These are phyloP conservation scores for Diplogelasinospora grovesii DNA, from an alignment of 495 filamentous ascomycete species.

Conservation along the genomic window DNA sequence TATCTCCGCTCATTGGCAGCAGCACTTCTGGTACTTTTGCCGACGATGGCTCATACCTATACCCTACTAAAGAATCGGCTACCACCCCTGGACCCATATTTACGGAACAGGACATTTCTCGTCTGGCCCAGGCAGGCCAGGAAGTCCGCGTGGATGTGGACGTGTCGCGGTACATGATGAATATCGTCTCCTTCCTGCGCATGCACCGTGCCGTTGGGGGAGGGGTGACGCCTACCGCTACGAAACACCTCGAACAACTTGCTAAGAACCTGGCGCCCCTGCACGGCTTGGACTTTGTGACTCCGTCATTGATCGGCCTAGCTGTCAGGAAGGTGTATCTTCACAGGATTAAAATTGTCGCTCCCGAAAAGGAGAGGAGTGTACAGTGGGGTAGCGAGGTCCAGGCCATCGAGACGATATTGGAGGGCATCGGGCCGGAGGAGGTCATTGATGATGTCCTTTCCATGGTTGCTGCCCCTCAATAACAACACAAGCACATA, in stretches of 20 bases:
- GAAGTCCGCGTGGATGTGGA: conserved; percentile 43
- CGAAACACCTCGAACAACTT: conserved; percentile 64
- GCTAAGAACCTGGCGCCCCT: conserved; percentile 69
- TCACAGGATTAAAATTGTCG: conserved; percentile 68
- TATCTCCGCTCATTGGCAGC: background rate
- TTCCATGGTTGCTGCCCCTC: conserved; percentile 58
- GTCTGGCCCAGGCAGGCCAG: conserved; percentile 26
- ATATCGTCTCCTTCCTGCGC: conserved; percentile 78
- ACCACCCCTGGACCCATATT: conserved; percentile 10
- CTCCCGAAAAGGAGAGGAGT: conserved; percentile 70
- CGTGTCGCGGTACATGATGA: conserved; percentile 72
- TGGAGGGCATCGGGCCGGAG: conserved; percentile 65
- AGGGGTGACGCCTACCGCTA: conserved; percentile 69
- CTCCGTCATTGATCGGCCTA: conserved; percentile 75
- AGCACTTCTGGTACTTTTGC: too few species aligned
- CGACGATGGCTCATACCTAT: too few species aligned
- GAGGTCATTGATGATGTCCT: conserved; percentile 82
- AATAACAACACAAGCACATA: too few species aligned
- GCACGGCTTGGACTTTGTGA: conserved; percentile 73
- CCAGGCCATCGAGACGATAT: conserved; percentile 53
- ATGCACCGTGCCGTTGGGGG: conserved; percentile 77
- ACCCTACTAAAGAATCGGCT: background rate
- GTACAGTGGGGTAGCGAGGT: conserved; percentile 88
- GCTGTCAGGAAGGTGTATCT: conserved; percentile 85
- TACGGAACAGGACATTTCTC: conserved; percentile 31